phyloP scores from a whole-genome alignment of 495 filamentous ascomycete genomes.

The Aspergillus bridgeri region DNA sequence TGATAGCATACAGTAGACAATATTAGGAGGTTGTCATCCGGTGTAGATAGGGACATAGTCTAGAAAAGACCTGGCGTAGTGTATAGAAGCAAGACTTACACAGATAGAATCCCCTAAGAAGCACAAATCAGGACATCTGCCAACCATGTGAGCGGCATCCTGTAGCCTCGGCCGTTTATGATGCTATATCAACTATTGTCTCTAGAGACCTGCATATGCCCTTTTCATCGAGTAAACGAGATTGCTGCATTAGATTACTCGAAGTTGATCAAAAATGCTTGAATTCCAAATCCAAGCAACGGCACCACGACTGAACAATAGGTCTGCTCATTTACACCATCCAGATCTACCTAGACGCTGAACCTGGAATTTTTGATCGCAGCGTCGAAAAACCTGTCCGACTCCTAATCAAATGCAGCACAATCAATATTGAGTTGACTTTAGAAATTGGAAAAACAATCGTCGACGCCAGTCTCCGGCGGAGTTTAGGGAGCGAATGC shows the following conservation, averaged over 20 bases:
- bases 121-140: no score
- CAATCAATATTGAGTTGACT: background rate
- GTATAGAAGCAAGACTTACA: no score
- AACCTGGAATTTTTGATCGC: background rate
- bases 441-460: background rate
- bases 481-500: background rate
- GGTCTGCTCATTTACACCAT: no score
- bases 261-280: background rate
- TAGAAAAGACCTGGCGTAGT: no score
- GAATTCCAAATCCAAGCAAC: background rate
- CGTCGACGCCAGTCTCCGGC: background rate
- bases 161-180: background rate
- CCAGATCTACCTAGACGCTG: background rate
- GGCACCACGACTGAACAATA: background rate
- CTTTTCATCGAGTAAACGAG: background rate
- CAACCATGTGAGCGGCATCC: background rate
- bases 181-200: background rate
- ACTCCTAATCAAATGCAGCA: slow-evolving; percentile 3
- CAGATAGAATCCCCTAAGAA: no score
- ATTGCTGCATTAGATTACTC: background rate
- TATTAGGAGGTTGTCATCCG: no score
- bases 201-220: background rate
- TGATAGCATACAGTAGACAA: no score
- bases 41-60: no score
- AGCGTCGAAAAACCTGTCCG: background rate